Percentiles rank a stretch among this genome's conserved stretches.
These are phyloP conservation scores for Ophiostoma piceae DNA, from an alignment of 2,329 filamentous ascomycete genomes.

Conservation along the genomic window DNA sequence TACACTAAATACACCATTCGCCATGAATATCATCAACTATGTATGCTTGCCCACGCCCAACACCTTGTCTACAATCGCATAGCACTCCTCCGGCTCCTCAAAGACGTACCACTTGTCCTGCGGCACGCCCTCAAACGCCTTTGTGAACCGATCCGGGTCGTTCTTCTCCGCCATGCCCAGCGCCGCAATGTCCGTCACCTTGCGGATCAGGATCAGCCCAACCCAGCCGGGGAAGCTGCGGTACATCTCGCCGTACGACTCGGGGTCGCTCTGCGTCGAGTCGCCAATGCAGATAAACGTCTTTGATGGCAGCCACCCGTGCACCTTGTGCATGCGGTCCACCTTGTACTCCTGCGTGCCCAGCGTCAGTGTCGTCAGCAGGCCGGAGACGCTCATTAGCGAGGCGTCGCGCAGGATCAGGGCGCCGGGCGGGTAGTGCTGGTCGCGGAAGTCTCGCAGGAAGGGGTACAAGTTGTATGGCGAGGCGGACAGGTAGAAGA, in stretches of 20 bases:
- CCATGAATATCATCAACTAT: not conserved
- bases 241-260: conserved; percentile 49
- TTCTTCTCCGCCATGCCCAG: conserved; percentile 69
- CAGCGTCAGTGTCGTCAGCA: conserved; percentile 72
- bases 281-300: conserved; percentile 84
- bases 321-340: conserved; percentile 70
- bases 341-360: conserved; percentile 84
- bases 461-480: conserved; percentile 94
- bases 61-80: conserved; percentile 27
- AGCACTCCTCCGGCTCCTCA: conserved; percentile 65
- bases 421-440: conserved; percentile 69
- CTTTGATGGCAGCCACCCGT: conserved; percentile 69
- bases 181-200: conserved; percentile 67
- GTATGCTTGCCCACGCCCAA: not conserved
- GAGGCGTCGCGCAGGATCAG: conserved; percentile 79
- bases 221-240: conserved; percentile 70
- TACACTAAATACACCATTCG: not conserved
- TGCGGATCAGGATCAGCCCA: conserved; percentile 76
- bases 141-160: conserved; percentile 68
- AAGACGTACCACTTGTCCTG: conserved; percentile 74
- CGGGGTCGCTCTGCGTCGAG: conserved; percentile 85
- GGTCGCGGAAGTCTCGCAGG: conserved; percentile 65
- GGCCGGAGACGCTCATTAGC: conserved; percentile 76
- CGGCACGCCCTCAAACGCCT: conserved; percentile 73
- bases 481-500: conserved; percentile 90